These are phyloP conservation scores for Silene conica DNA, from an alignment of 148 eudicot species.

Conservation along the genomic window DNA sequence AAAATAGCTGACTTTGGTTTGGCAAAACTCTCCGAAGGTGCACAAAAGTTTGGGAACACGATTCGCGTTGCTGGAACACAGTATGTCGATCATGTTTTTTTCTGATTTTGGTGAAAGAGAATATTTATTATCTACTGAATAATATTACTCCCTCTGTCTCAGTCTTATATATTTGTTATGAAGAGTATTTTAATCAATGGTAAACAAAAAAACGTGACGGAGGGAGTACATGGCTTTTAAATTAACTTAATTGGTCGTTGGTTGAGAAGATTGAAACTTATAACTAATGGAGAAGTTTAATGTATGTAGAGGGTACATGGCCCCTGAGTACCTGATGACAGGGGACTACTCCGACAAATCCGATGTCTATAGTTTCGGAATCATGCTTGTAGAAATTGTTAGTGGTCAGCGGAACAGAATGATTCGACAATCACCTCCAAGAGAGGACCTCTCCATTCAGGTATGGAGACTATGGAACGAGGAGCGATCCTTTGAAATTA, in stretches of 20 bases:
- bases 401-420: conserved; percentile 27
- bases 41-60: conserved; percentile 52
- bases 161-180: too few relatives aligned
- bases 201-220: too few relatives aligned
- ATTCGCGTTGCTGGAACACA: conserved; percentile 25
- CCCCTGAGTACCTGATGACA: conserved; percentile 29
- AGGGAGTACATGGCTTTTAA: too few relatives aligned
- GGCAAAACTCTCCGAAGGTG: conserved; percentile 27
- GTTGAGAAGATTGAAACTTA: too few relatives aligned
- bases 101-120: too few relatives aligned
- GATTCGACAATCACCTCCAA: neutral
- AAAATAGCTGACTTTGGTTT: conserved; percentile 77
- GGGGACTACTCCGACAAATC: conserved; percentile 34
- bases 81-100: neutral
- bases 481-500: conserved; percentile 1
- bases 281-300: too few relatives aligned
- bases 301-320: conserved; percentile 30
- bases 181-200: too few relatives aligned
- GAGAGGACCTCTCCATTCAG: conserved; percentile 15
- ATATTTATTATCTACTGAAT: too few relatives aligned
- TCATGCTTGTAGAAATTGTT: conserved; percentile 31
- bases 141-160: too few relatives aligned
- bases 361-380: conserved; percentile 37
- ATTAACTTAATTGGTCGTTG: too few relatives aligned
- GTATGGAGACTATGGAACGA: conserved; percentile 35